phyloP scores from a whole-genome alignment of 2,329 filamentous ascomycete species.

The Torrubiella hemipterigena region DNA sequence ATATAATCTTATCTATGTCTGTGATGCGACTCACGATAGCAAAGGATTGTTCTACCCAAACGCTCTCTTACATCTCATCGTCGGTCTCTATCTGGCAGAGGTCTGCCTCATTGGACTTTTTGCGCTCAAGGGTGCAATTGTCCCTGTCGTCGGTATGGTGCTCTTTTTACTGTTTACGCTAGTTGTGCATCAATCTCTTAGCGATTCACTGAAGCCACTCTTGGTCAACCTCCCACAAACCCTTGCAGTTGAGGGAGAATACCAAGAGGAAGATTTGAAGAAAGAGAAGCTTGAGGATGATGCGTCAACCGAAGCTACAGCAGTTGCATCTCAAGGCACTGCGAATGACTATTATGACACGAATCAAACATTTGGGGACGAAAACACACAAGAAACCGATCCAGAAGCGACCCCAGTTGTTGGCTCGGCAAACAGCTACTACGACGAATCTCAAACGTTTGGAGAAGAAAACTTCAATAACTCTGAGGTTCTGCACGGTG shows the following conservation, averaged over 20 bases:
- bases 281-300: slow-evolving; percentile 26
- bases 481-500: no score
- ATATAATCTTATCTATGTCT: slow-evolving; percentile 85
- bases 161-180: slow-evolving; percentile 63
- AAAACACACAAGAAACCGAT: slow-evolving; percentile 9
- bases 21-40: slow-evolving; percentile 71
- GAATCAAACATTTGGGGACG: slow-evolving; percentile 19
- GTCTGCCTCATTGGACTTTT: slow-evolving; percentile 80
- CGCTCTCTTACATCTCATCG: slow-evolving; percentile 76
- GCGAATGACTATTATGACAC: slow-evolving; percentile 23
- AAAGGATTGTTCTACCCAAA: slow-evolving; percentile 79
- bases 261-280: slow-evolving; percentile 26
- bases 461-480: slow-evolving; percentile 6
- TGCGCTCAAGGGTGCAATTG: slow-evolving; percentile 52
- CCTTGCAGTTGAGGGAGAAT: slow-evolving; percentile 42
- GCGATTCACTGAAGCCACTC: slow-evolving; percentile 62
- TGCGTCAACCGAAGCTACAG: slow-evolving; percentile 12
- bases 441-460: slow-evolving; percentile 6
- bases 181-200: slow-evolving; percentile 64
- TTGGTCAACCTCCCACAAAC: slow-evolving; percentile 70
- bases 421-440: no score
- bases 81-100: slow-evolving; percentile 73
- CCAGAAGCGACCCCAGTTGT: no score
- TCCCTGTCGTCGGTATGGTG: slow-evolving; percentile 65
- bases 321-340: slow-evolving; percentile 11